These are phyloP conservation scores for Diaporthe vexans DNA, from an alignment of 2,329 filamentous ascomycete genomes.

Conservation along the genomic window DNA sequence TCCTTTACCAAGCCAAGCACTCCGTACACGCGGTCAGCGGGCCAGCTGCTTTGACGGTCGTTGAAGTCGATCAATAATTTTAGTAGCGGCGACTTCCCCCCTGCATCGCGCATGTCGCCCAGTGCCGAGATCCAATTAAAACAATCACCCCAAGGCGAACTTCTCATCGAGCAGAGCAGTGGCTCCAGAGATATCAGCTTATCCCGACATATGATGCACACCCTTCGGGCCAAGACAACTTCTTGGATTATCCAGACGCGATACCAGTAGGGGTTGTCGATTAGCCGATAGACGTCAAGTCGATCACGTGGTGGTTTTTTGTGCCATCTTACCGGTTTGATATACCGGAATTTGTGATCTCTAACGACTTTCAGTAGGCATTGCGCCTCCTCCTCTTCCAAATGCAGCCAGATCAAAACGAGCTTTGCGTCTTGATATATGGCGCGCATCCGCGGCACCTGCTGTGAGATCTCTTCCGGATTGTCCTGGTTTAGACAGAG, in stretches of 20 bases:
- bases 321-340: no score
- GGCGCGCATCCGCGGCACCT: not conserved
- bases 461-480: not conserved
- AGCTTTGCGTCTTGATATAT: not conserved
- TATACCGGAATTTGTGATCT: no score
- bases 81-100: no score
- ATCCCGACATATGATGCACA: not conserved
- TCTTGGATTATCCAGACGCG: constrained; percentile 23
- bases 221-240: not conserved
- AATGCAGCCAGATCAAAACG: not conserved
- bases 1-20: not conserved
- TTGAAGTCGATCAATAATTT: no score
- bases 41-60: constrained; percentile 2
- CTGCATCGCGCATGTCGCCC: no score
- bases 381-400: not conserved
- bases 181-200: no score
- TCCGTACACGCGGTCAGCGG: constrained; percentile 7
- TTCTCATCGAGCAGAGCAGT: no score
- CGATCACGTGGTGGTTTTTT: no score
- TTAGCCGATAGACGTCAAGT: no score
- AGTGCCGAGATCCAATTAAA: no score
- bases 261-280: not conserved
- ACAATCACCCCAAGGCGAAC: no score
- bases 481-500: not conserved
- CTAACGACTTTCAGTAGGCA: no score